Conservation (phyloP, 2,329 filamentous ascomycete species). For the Aspergillus candidus region DNA sequence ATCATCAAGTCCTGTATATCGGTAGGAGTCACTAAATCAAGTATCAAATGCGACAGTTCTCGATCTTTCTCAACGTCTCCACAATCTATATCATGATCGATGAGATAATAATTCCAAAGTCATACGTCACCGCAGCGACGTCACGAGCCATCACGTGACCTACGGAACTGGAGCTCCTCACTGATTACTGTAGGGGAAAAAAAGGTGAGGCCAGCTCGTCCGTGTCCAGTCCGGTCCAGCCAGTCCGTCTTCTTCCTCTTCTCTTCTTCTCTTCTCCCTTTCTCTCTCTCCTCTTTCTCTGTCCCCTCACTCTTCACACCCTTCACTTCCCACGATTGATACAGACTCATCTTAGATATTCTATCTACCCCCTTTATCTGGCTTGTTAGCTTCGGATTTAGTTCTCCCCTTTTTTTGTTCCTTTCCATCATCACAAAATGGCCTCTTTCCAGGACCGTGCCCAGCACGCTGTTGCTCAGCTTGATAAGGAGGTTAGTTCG, state of each 20-base stretch:
- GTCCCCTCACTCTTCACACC: background rate
- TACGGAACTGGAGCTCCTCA: no score
- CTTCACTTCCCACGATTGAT: background rate
- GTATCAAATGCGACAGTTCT: no score
- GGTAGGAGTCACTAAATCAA: no score
- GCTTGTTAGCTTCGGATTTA: background rate
- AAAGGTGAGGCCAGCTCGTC: no score
- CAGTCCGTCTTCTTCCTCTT: background rate
- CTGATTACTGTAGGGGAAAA: no score
- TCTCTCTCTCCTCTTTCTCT: background rate
- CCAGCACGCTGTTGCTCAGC: conserved; percentile 59
- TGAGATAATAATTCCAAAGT: no score
- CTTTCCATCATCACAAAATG: conserved; percentile 20
- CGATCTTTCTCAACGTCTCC: no score
- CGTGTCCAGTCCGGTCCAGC: background rate
- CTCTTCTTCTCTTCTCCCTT: background rate
- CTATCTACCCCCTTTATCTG: background rate
- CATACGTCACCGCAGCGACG: no score
- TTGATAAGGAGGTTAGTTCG: conserved; percentile 59
- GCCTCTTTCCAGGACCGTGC: conserved; percentile 55
- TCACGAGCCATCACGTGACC: no score
- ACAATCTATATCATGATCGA: no score
- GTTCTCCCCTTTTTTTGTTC: background rate
- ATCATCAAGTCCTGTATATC: no score
- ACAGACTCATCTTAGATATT: background rate